Conservation (phyloP, 176 grass and related monocot genomes). For the Bolboschoenus planiculmis region DNA sequence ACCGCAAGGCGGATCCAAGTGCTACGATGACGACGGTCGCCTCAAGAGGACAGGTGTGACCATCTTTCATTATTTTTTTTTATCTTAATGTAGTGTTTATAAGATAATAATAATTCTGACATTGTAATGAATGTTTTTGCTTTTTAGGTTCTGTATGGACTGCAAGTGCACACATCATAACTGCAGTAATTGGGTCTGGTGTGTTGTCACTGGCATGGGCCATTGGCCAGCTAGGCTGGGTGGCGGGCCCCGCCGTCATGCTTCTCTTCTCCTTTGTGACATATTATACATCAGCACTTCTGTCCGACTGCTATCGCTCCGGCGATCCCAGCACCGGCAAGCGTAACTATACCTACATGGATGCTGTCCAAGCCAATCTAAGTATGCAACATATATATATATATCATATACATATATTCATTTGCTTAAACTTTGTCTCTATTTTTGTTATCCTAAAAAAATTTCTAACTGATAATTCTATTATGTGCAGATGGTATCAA, state of each 20-base stretch:
- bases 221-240: conserved; percentile 87
- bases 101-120: neutral
- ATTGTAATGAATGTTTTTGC: neutral
- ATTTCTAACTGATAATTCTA: conserved; percentile 4
- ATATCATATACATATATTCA: neutral
- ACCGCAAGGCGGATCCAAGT: conserved; percentile 42
- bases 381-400: conserved; percentile 25
- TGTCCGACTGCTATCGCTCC: conserved; percentile 82
- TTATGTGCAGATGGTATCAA: conserved; percentile 65
- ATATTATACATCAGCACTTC: conserved; percentile 79
- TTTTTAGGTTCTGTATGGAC: conserved; percentile 77
- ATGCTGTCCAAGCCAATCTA: conserved; percentile 72
- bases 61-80: neutral
- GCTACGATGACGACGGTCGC: conserved; percentile 81
- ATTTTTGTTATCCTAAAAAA: neutral
- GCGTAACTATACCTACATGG: conserved; percentile 97
- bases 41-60: conserved; percentile 62
- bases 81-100: neutral
- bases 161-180: conserved; percentile 88
- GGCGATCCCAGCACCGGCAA: conserved; percentile 58
- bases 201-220: conserved; percentile 87
- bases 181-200: conserved; percentile 84
- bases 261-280: conserved; percentile 78
- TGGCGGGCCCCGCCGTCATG: conserved; percentile 71
- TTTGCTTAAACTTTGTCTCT: neutral